Conservation (phyloP, 2,329 filamentous ascomycete species). For the Escovopsis weberi region DNA sequence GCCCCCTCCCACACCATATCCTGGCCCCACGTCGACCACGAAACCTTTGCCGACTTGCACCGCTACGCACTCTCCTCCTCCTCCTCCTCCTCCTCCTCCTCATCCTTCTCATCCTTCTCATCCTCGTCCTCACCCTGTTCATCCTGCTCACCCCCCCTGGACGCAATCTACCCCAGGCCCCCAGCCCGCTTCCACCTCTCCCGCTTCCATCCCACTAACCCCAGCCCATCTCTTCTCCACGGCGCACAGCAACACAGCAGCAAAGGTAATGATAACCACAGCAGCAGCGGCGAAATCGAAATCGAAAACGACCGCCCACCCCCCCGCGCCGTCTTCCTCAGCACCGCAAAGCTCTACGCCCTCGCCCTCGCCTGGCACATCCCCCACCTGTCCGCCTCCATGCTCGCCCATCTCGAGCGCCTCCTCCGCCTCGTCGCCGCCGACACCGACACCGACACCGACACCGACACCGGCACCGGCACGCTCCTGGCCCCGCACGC, state of each 20-base stretch:
- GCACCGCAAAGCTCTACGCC: slow-evolving; percentile 12
- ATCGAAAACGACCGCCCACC: too few relatives aligned
- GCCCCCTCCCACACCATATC: not conserved
- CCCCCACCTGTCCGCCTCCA: slow-evolving; percentile 7
- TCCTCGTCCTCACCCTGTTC: not conserved
- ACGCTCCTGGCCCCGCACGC: slow-evolving; percentile 2
- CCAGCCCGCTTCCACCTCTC: not conserved
- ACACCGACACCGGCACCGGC: too few relatives aligned
- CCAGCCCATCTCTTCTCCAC: too few relatives aligned
- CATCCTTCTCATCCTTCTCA: not conserved
- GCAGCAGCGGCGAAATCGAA: too few relatives aligned
- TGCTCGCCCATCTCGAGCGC: slow-evolving; percentile 9
- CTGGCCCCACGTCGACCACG: not conserved
- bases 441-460: not conserved
- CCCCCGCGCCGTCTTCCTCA: slow-evolving; percentile 8
- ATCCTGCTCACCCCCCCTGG: not conserved
- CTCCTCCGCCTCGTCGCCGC: slow-evolving; percentile 8
- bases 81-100: not conserved
- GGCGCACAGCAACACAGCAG: too few relatives aligned
- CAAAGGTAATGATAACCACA: too few relatives aligned
- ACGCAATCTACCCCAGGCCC: not conserved
- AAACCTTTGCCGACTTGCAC: not conserved
- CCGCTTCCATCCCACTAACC: too few relatives aligned
- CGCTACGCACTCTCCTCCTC: not conserved
- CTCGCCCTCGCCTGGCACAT: slow-evolving; percentile 14